These are phyloP conservation scores for Cyclocybe cylindracea DNA, from an alignment of 768 basidiomycete species.

Conservation along the genomic window DNA sequence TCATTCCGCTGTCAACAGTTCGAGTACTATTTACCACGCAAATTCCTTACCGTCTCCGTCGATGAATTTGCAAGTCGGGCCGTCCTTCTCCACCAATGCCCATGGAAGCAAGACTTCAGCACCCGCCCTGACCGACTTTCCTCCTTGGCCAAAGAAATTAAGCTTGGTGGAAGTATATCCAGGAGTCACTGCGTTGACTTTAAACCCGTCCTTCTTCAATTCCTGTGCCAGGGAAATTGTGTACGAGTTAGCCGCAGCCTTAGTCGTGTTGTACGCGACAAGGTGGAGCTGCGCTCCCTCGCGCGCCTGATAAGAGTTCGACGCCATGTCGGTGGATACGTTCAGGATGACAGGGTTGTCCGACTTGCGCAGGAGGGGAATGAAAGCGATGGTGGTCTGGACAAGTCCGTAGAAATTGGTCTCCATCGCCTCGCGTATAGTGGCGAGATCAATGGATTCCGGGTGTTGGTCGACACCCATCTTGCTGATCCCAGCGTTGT, in stretches of 20 bases:
- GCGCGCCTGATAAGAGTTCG: constrained; percentile 36
- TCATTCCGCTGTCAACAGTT: too few species aligned
- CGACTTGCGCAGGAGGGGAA: constrained; percentile 40
- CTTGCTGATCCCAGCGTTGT: constrained; percentile 41
- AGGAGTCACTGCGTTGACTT: constrained; percentile 64
- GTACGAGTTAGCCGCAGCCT: constrained; percentile 67
- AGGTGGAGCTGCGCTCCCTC: constrained; percentile 31
- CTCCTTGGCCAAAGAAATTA: constrained; percentile 37
- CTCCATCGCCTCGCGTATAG: constrained; percentile 38
- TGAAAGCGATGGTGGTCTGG: constrained; percentile 40
- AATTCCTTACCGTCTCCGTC: constrained; percentile 33
- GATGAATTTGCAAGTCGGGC: constrained; percentile 38
- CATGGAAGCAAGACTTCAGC: constrained; percentile 39
- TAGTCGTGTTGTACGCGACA: constrained; percentile 66
- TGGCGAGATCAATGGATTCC: constrained; percentile 29
- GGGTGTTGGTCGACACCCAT: constrained; percentile 30
- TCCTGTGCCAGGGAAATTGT: constrained; percentile 64
- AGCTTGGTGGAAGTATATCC: constrained; percentile 52
- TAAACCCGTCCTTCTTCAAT: constrained; percentile 51
- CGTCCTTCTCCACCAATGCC: constrained; percentile 39
- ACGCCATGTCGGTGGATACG: constrained; percentile 46
- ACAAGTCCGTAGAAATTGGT: constrained; percentile 46
- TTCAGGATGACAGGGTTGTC: constrained; percentile 39
- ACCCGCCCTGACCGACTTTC: constrained; percentile 35
- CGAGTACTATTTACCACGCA: constrained; percentile 27